Base-by-base conservation (phyloP, 164 flowering plant species). In the Umbellularia californica region DNA sequence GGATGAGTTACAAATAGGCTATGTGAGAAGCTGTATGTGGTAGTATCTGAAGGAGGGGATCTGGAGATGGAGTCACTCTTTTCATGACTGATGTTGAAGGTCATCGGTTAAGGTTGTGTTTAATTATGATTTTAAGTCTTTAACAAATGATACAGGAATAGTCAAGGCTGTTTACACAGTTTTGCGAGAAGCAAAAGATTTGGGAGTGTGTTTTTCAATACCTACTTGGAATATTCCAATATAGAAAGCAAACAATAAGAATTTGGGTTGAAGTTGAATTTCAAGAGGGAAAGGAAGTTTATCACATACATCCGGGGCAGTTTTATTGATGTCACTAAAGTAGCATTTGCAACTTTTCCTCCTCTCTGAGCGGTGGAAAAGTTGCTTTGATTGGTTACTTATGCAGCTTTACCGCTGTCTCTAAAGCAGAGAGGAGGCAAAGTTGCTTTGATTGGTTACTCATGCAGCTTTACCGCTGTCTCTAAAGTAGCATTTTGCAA, bases 31-130 rank as follows among this genome's bases (percentile, higher is more conserved):
- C 92, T 95, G 66, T 92, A 93, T 78, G 85, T 70, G 64, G 95
- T 95, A 74, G 95, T 92, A 67, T 84, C 86, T 75, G 86, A 88
- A 80, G 95, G 95, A 27, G 97, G 92, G 85, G 97, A 91, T 83
- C 97, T 90, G 14, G 98, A 95, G 77, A 95, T 95, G 99, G 99
- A 95, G 79, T 95, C 99, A 12, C 92, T 93, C 68, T 95, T 95
- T 82, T 93, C 99, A 24, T 90, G 89, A 71, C 80, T 95, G 82
- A 95, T 98, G 19, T 81, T 95, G 81, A 97, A 95, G 79, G 80
- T 95, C 33, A 95, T 95, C 77, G 99, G 99, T 74, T 74, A 95
- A 93, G 84, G 97, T 98, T 58, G 89, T 95, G n/a, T 95, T 93
- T 73, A 95, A 95, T 84, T 95, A 95, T 77, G 99, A 95, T 67